Percentiles rank a stretch among this genome's conserved stretches.
These are phyloP conservation scores for Microglena sp. DNA, from an alignment of 139 green algal genomes.

Conservation along the genomic window DNA sequence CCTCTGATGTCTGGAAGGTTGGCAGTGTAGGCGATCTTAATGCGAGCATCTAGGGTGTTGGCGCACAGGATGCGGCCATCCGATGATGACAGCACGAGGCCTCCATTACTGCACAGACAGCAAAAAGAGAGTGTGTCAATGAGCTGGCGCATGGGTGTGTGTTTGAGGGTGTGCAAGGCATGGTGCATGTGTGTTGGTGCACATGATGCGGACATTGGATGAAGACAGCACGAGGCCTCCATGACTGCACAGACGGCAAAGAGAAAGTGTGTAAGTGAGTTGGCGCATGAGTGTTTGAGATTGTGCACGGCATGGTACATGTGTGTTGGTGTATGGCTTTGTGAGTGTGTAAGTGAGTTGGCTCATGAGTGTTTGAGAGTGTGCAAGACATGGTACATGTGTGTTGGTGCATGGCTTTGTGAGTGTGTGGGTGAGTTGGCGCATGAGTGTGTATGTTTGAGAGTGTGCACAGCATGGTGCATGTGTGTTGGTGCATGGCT, in stretches of 20 bases:
- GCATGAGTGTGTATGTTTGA: neutral
- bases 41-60: constrained; percentile 91
- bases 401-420: neutral
- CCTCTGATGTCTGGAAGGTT: constrained; percentile 66
- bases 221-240: no score
- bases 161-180: neutral
- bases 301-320: neutral
- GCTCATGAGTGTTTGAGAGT: neutral
- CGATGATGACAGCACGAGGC: constrained; percentile 71
- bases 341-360: neutral
- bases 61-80: constrained; percentile 81
- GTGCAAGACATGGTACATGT: neutral
- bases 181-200: neutral
- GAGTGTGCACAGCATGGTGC: no score
- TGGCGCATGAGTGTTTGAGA: neutral
- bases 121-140: neutral
- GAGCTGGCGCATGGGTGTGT: neutral
- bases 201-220: constrained; percentile 1
- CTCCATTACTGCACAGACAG: constrained; percentile 64
- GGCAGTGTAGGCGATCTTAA: constrained; percentile 67
- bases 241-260: neutral
- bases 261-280: neutral
- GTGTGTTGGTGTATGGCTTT: neutral
- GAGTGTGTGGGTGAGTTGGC: neutral
- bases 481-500: no score